Conservation (phyloP, 2,329 filamentous ascomycete genomes). For the Aspergillus thermomutatus region DNA sequence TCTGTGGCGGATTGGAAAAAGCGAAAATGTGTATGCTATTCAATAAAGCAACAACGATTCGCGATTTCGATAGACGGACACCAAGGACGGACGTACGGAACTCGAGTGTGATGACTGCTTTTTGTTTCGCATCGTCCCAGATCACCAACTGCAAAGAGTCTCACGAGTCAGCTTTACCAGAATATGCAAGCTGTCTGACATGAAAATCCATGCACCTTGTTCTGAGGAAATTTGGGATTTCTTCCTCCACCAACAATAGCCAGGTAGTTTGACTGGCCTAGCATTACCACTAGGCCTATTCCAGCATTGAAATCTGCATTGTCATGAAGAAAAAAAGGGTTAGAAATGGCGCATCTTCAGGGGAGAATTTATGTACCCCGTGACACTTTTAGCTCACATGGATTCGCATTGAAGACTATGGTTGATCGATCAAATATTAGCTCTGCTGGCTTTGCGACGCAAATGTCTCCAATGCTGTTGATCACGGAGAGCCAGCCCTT, state of each 20-base stretch:
- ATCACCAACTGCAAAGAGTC: constrained; percentile 59
- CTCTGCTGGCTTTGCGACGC: constrained; percentile 1
- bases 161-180: neutral
- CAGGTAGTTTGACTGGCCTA: constrained; percentile 80
- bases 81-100: constrained; percentile 77
- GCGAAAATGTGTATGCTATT: constrained; percentile 79
- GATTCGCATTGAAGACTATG: constrained; percentile 69
- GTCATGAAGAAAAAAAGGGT: neutral
- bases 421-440: constrained; percentile 14
- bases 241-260: constrained; percentile 86
- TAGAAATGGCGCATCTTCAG: neutral
- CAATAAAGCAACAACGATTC: constrained; percentile 75
- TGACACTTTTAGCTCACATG: constrained; percentile 65
- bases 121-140: constrained; percentile 83
- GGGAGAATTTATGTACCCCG: constrained; percentile 46
- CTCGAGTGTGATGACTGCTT: constrained; percentile 71
- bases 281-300: constrained; percentile 79
- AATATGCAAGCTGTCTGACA: neutral
- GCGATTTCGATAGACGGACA: constrained; percentile 70
- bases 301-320: constrained; percentile 71
- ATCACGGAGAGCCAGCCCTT: constrained; percentile 33
- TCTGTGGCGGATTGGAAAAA: constrained; percentile 68
- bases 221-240: constrained; percentile 79
- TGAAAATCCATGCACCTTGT: constrained; percentile 59
- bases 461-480: neutral